phyloP scores from a whole-genome alignment of 2,329 filamentous ascomycete species.

The Saccharata proteae region DNA sequence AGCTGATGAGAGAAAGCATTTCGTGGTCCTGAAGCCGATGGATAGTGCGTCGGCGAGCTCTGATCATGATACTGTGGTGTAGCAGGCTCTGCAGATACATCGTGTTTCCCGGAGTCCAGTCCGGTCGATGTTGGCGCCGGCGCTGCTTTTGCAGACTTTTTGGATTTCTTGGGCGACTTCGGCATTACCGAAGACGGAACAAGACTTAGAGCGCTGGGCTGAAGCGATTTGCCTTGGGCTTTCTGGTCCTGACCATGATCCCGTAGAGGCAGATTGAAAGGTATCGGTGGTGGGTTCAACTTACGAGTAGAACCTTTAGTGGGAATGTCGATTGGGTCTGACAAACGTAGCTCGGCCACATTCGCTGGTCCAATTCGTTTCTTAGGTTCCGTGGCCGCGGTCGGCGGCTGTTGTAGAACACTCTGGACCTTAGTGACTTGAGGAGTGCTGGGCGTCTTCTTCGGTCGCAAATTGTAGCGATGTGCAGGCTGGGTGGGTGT shows the following conservation, averaged over 20 bases:
- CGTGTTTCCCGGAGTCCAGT: too few relatives aligned
- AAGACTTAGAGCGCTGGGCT: too few relatives aligned
- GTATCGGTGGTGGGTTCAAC: slow-evolving; percentile 1
- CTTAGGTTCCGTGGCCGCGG: slow-evolving; percentile 5
- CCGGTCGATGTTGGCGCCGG: too few relatives aligned
- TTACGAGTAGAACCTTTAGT: not conserved
- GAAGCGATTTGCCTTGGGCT: not conserved
- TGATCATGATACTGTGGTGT: too few relatives aligned
- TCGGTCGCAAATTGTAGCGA: slow-evolving; percentile 5
- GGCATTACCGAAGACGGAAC: too few relatives aligned
- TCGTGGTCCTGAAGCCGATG: slow-evolving; percentile 3
- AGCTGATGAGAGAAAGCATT: slow-evolving; percentile 6
- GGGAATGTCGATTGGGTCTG: not conserved
- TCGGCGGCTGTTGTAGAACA: not conserved
- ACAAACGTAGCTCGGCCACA: too few relatives aligned
- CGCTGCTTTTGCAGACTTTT: too few relatives aligned
- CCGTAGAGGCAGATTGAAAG: slow-evolving; percentile 4
- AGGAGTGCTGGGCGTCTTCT: not conserved
- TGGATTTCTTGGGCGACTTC: not conserved
- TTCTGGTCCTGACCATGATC: slow-evolving; percentile 2
- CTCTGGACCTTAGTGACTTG: slow-evolving; percentile 3
- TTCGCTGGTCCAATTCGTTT: too few relatives aligned
- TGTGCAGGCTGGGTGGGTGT: not conserved
- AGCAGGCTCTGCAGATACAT: too few relatives aligned
- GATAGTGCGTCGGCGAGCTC: too few relatives aligned